These are phyloP conservation scores for Rhodotorula sp. DNA, from an alignment of 1,284 basidiomycete genomes.

Conservation along the genomic window DNA sequence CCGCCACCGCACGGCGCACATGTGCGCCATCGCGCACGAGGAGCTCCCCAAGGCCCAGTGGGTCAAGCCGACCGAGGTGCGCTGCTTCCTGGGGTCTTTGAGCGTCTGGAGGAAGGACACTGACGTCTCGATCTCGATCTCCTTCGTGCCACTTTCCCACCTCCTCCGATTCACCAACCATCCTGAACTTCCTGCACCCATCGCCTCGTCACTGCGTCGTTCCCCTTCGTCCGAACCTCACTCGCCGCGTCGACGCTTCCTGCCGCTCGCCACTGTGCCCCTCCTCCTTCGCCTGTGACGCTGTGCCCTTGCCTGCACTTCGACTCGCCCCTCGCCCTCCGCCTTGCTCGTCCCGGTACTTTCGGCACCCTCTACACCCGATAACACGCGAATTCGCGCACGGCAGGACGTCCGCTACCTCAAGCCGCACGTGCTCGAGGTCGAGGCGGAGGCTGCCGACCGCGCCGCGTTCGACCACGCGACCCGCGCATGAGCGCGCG, in stretches of 20 bases:
- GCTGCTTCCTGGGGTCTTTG: neutral
- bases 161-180: neutral
- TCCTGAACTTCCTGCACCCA: too few species aligned
- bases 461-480: slow-evolving; percentile 77
- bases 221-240: too few species aligned
- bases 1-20: slow-evolving; percentile 82
- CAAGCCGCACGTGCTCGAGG: slow-evolving; percentile 72
- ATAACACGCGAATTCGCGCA: neutral
- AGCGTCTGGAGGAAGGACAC: neutral
- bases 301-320: too few species aligned
- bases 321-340: neutral
- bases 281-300: too few species aligned
- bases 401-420: slow-evolving; percentile 87
- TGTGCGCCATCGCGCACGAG: slow-evolving; percentile 72
- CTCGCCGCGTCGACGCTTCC: too few species aligned
- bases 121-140: neutral
- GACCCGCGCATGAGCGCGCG: slow-evolving; percentile 10
- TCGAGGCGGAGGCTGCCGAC: slow-evolving; percentile 77
- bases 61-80: slow-evolving; percentile 74
- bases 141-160: neutral
- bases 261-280: too few species aligned
- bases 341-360: neutral
- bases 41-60: slow-evolving; percentile 83
- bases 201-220: too few species aligned
- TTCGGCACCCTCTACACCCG: neutral